Base-by-base conservation (phyloP, 1,284 basidiomycete genomes). In the Veloporphyrellus conicus region DNA sequence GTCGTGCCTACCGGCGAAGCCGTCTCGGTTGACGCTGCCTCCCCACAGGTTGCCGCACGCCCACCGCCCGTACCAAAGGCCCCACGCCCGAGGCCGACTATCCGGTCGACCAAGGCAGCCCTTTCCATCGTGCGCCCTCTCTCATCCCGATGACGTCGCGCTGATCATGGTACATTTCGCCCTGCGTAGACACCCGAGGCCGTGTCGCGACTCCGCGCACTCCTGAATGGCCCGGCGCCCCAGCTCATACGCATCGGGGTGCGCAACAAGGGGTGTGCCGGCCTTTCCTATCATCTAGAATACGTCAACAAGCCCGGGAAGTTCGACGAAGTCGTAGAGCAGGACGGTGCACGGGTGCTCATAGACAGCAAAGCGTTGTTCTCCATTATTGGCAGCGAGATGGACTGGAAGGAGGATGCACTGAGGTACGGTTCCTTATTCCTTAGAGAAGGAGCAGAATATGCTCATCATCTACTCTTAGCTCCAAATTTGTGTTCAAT, bases 341-440 rank as follows among this genome's bases (percentile, higher is more conserved):
- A 95, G 71, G 93, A 95, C 57, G 92, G 88, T 7, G 93, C 97
- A 25, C 82, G 78, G 60, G 95, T 99, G 34, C 75, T 99, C 52
- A 93, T 99, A 66, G 96, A 99, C 72, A 90, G 87, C 67, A 97
- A 96, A 70, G 96, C 96, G 20, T 72, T 99, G 54, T 99, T 99
- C 69, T 93, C 89, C 53, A 96, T 99, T 62, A 98, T 99, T 56
- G 96, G 96, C 35, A 94, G 91, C 65, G 88, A 89, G 74, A 99
- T 99, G 96, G 93, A 96, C 66, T 99, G 96, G 96, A 79, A 87
- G 54, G 96, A 99, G 73, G 91, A 93, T 68, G 71, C 82, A 29
- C 71, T 97, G 39, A 93, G 90, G 86, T 87, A 46, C n/a, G n/a
- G n/a, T n/a, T n/a, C n/a, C n/a, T n/a, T n/a, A n/a, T n/a, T n/a